Evolutionary conservation across 768 basidiomycete genomes (phyloP).

Genomic region (Vishniacozyma victoriae): DNA sequence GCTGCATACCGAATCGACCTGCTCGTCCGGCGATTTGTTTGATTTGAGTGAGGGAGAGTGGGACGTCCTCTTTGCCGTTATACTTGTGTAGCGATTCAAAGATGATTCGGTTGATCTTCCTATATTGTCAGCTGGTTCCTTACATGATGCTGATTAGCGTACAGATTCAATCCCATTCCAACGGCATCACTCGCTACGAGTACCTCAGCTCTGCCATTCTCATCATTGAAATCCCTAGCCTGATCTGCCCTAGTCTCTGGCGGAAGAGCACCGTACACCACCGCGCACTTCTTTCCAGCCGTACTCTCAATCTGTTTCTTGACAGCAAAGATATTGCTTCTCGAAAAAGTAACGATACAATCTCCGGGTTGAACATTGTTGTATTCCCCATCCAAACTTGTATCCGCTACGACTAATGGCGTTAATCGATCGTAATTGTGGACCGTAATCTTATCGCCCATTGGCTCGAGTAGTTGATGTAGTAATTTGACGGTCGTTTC

Average conservation of each 20-base stretch:
- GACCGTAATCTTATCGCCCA: conserved; percentile 75
- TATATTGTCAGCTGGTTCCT: conserved; percentile 47
- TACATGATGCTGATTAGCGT: conserved; percentile 12
- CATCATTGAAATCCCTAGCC: conserved; percentile 84
- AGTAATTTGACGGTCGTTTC: conserved; percentile 84
- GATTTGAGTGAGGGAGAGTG: conserved; percentile 66
- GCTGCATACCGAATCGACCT: conserved; percentile 74
- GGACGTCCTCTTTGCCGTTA: conserved; percentile 51
- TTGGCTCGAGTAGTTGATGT: conserved; percentile 56
- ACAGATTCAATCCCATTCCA: conserved; percentile 98
- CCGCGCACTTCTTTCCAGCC: conserved; percentile 76
- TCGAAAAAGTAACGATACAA: conserved; percentile 80
- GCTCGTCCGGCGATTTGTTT: conserved; percentile 95
- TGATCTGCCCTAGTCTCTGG: conserved; percentile 89
- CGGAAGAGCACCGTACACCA: conserved; percentile 86
- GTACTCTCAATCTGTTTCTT: conserved; percentile 65
- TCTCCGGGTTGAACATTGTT: conserved; percentile 68
- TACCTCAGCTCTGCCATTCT: conserved; percentile 74
- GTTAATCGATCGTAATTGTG: conserved; percentile 82
- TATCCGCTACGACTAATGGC: conserved; percentile 65
- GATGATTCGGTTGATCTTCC: conserved; percentile 84
- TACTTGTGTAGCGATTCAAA: conserved; percentile 68
- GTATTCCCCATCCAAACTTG: conserved; percentile 61
- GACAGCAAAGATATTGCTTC: conserved; percentile 66
- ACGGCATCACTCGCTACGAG: conserved; percentile 91